These are phyloP conservation scores for Castanospermum australe DNA, from an alignment of 306 rosid species.

Conservation along the genomic window DNA sequence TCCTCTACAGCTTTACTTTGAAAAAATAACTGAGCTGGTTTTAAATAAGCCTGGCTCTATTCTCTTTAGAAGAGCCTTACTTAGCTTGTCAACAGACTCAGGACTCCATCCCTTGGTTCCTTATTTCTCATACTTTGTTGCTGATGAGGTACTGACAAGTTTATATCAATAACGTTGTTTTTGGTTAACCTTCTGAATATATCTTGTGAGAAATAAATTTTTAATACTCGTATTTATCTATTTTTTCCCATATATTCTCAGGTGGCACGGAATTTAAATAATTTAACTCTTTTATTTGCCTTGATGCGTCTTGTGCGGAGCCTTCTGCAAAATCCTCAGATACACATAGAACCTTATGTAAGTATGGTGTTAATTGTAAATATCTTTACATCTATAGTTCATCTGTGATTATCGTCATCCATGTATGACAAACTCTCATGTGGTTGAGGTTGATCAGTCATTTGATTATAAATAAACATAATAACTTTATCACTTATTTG, in stretches of 20 bases:
- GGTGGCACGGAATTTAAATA: conserved; percentile 64
- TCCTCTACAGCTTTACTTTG: conserved; percentile 73
- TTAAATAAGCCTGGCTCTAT: conserved; percentile 61
- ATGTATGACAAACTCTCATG: not conserved
- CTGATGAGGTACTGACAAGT: conserved; percentile 69
- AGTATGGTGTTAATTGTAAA: conserved; percentile 37
- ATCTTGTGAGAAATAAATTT: conserved; percentile 8
- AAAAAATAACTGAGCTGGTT: conserved; percentile 63
- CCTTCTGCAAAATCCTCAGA: conserved; percentile 77
- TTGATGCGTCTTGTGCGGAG: conserved; percentile 79
- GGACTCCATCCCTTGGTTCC: conserved; percentile 94
- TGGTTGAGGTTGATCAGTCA: conserved; percentile 17
- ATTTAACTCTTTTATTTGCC: conserved; percentile 56
- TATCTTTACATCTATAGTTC: conserved; percentile 9
- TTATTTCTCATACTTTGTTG: conserved; percentile 68
- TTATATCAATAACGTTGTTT: not conserved
- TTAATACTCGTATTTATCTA: conserved; percentile 17
- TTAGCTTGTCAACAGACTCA: conserved; percentile 78
- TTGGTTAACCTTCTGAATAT: not conserved
- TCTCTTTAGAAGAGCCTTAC: conserved; percentile 64
- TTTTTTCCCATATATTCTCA: conserved; percentile 37
- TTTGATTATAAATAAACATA: conserved; percentile 8
- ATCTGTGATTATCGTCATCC: conserved; percentile 15
- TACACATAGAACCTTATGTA: conserved; percentile 90
- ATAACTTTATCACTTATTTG: not conserved